Evolutionary conservation across 2,329 filamentous ascomycete species (phyloP).

Genomic region (Fusarium transvaalense): DNA sequence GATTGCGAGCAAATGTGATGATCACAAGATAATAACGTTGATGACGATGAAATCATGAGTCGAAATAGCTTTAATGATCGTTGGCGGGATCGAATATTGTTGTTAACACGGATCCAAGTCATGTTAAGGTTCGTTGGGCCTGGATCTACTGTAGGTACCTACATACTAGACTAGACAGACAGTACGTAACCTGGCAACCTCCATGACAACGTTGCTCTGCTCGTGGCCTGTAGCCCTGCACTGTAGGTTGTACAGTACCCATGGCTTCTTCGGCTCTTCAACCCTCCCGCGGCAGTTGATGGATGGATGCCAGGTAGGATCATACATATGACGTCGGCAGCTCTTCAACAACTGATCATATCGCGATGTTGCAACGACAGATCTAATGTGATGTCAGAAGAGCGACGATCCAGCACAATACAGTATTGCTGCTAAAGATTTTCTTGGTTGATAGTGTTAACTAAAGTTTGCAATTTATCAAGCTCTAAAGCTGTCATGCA

Average conservation of each 20-base stretch:
- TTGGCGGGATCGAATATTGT: not conserved
- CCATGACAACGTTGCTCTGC: not conserved
- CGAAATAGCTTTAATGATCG: not conserved
- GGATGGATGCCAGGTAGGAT: not conserved
- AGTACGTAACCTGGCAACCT: no score
- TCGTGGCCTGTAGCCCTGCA: not conserved
- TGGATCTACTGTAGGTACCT: conserved; percentile 7
- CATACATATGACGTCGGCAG: conserved; percentile 33
- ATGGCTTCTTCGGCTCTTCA: conserved; percentile 18
- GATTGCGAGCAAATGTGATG: not conserved
- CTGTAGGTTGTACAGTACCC: not conserved
- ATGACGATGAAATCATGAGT: not conserved
- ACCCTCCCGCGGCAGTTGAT: conserved; percentile 17
- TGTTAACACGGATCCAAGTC: not conserved
- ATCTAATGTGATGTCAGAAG: conserved; percentile 30
- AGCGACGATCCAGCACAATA: conserved; percentile 12
- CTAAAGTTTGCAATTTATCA: not conserved
- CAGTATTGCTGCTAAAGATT: not conserved
- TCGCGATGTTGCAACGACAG: conserved; percentile 8
- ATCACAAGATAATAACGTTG: not conserved
- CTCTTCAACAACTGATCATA: conserved; percentile 5
- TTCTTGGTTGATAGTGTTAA: conserved; percentile 4
- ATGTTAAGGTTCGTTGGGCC: conserved; percentile 1
- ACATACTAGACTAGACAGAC: not conserved
- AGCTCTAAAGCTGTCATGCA: conserved; percentile 5